These are phyloP conservation scores for Colletotrichum sidae DNA, from an alignment of 2,329 filamentous ascomycete species.

Conservation along the genomic window DNA sequence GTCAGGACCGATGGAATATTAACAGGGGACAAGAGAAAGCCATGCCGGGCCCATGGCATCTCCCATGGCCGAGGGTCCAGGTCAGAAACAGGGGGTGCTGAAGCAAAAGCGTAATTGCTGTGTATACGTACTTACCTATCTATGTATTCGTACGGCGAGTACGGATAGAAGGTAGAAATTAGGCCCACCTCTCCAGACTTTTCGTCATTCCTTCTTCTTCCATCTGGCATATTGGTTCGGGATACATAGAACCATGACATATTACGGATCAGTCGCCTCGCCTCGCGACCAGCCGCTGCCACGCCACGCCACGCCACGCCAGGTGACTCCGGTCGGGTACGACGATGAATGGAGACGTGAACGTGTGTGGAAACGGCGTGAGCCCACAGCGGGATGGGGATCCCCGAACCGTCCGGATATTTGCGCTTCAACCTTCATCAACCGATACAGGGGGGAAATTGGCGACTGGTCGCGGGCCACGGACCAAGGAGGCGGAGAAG, in stretches of 20 bases:
- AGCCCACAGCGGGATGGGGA: neutral
- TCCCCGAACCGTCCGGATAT: neutral
- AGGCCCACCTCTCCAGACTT: slow-evolving; percentile 29
- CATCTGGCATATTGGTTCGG: too few species aligned
- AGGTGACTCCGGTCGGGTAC: slow-evolving; percentile 9
- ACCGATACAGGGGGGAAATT: too few species aligned
- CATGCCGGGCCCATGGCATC: slow-evolving; percentile 19
- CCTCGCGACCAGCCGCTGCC: slow-evolving; percentile 11
- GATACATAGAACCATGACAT: too few species aligned
- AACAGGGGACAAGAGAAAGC: slow-evolving; percentile 20
- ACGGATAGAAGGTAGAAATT: slow-evolving; percentile 3
- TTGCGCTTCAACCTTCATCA: too few species aligned
- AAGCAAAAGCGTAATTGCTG: slow-evolving; percentile 1
- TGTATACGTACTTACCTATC: too few species aligned
- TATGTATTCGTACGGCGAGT: too few species aligned
- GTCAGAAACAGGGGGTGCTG: slow-evolving; percentile 18
- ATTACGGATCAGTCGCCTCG: neutral
- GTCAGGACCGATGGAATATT: neutral
- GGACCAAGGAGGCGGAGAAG: too few species aligned
- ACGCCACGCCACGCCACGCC: neutral
- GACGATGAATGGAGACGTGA: neutral
- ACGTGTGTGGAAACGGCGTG: neutral
- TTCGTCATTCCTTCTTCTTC: slow-evolving; percentile 9
- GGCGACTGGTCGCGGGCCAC: too few species aligned
- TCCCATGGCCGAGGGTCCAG: slow-evolving; percentile 21